A percentile compares a stretch with the other conserved stretches of the same genome.
phyloP scores from a whole-genome alignment of 2,329 filamentous ascomycete genomes.

The Colletotrichum sp. region DNA sequence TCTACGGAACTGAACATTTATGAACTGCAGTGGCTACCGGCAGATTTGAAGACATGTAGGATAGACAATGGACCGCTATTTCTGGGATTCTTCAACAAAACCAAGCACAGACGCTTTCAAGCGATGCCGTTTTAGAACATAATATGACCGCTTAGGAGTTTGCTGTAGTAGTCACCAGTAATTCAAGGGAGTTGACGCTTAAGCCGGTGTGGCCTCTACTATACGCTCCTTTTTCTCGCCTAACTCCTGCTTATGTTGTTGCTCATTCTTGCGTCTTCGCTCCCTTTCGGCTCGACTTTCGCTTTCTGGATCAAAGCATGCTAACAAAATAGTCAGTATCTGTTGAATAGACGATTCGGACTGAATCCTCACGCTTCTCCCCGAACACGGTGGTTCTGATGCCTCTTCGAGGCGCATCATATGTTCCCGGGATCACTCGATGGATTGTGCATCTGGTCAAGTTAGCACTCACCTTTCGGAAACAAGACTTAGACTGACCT shows the following conservation, averaged over 20 bases:
- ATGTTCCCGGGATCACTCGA: constrained; percentile 46
- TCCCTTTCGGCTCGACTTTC: constrained; percentile 26
- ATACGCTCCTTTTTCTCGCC: neutral
- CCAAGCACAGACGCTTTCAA: neutral
- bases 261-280: neutral
- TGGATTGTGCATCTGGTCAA: constrained; percentile 37
- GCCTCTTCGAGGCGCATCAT: constrained; percentile 38
- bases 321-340: constrained; percentile 18
- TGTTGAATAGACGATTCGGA: neutral
- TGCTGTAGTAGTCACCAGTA: neutral
- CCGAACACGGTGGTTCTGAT: constrained; percentile 49
- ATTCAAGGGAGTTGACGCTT: neutral
- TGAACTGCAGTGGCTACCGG: neutral
- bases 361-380: constrained; percentile 42
- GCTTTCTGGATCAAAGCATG: constrained; percentile 35
- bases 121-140: neutral
- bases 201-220: neutral
- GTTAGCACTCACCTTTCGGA: neutral
- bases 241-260: neutral
- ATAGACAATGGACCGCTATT: neutral
- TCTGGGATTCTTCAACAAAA: neutral
- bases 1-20: neutral
- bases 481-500: constrained; percentile 25
- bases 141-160: neutral
- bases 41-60: neutral